Conservation (phyloP, 2,329 filamentous ascomycete genomes). For the Parascedosporium putredinis region DNA sequence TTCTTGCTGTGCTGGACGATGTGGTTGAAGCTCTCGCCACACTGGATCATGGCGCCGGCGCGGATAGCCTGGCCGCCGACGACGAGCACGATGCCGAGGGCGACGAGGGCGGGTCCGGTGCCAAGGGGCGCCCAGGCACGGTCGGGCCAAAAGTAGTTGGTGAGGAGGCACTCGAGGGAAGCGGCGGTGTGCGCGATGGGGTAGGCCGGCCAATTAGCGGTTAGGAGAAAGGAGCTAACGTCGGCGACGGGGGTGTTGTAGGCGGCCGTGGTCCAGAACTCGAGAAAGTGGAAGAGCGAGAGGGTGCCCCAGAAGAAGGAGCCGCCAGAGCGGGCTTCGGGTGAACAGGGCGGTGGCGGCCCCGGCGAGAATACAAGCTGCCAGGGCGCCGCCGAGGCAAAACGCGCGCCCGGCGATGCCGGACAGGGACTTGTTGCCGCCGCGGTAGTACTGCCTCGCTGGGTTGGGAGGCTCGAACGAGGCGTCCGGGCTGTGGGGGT, state of each 20-base stretch:
- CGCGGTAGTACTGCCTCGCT: constrained; percentile 26
- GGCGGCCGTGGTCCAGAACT: constrained; percentile 81
- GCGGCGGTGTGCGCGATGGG: constrained; percentile 71
- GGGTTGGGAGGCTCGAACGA: background rate
- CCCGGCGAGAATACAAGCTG: constrained; percentile 23
- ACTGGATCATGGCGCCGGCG: constrained; percentile 78
- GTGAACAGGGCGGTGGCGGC: constrained; percentile 23
- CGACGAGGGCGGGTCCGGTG: constrained; percentile 23
- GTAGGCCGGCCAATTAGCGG: constrained; percentile 75
- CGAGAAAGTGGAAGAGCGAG: constrained; percentile 84
- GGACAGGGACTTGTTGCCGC: constrained; percentile 44
- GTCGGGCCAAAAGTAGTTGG: constrained; percentile 43
- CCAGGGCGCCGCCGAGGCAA: constrained; percentile 36
- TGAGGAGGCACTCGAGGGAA: constrained; percentile 59
- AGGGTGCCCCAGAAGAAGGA: constrained; percentile 61
- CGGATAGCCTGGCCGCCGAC: constrained; percentile 63
- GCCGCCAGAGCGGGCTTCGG: constrained; percentile 44
- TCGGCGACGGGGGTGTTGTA: constrained; percentile 69
- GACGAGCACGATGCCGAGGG: constrained; percentile 54
- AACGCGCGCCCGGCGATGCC: constrained; percentile 51
- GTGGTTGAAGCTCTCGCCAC: constrained; percentile 87
- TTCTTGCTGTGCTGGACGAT: constrained; percentile 63
- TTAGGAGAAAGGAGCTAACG: constrained; percentile 70
- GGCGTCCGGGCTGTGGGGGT: background rate
- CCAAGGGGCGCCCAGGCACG: constrained; percentile 25